A percentile compares a stretch with the other conserved stretches of the same genome.
These are phyloP conservation scores for Klebsormidium nitens DNA, from an alignment of 139 green algal genomes.

Conservation along the genomic window DNA sequence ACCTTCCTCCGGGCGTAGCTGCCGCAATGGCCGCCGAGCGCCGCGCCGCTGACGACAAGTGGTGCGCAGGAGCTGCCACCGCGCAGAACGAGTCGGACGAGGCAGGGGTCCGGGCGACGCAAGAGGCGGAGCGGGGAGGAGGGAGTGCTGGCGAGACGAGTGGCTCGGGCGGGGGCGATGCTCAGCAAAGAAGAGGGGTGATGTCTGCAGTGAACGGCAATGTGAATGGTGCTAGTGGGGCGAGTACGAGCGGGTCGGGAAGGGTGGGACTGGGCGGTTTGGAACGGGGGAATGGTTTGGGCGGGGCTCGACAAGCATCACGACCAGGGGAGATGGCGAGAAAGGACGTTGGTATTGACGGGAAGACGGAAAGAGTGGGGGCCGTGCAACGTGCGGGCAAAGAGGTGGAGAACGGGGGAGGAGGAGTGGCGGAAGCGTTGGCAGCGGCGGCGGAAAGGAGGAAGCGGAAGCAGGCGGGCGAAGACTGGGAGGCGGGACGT, in stretches of 20 bases:
- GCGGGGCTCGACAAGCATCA: background rate
- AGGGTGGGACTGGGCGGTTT: background rate
- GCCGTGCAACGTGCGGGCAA: too few relatives aligned
- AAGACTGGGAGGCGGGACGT: too few relatives aligned
- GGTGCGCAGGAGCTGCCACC: slow-evolving; percentile 31
- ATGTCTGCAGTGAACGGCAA: background rate
- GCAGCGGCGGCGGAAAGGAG: too few relatives aligned
- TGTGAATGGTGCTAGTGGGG: background rate
- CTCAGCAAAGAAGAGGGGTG: background rate
- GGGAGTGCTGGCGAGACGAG: slow-evolving; percentile 6
- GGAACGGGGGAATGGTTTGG: background rate
- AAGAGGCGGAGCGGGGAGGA: background rate
- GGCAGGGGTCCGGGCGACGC: background rate
- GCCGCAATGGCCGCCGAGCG: slow-evolving; percentile 54
- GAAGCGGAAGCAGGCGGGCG: too few relatives aligned
- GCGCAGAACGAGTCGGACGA: background rate
- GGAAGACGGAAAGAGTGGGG: background rate
- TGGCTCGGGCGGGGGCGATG: background rate
- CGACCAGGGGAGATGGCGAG: background rate
- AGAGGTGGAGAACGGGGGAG: too few relatives aligned
- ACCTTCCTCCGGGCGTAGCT: slow-evolving; percentile 51
- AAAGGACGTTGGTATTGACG: background rate
- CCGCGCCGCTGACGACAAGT: slow-evolving; percentile 47
- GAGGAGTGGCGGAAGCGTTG: too few relatives aligned
- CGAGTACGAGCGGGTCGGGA: background rate